phyloP scores from a whole-genome alignment of 768 basidiomycete species.

The Boletellus emodensis region DNA sequence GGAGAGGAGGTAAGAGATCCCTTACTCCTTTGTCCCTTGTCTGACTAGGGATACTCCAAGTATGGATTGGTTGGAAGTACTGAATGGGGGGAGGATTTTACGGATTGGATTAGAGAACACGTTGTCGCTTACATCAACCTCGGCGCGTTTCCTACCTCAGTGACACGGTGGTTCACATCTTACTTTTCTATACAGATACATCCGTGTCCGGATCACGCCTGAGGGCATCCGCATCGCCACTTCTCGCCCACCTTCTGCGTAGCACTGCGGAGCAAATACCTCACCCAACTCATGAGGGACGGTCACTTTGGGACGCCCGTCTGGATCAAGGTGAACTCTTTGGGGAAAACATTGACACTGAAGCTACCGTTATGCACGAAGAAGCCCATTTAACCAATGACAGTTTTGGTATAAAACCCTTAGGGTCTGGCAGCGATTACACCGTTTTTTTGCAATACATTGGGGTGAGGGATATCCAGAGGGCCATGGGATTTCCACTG shows the following conservation, averaged over 20 bases:
- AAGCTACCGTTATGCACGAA: slow-evolving; percentile 26
- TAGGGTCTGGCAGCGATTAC: slow-evolving; percentile 90
- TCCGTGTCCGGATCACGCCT: slow-evolving; percentile 53
- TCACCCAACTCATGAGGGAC: slow-evolving; percentile 62
- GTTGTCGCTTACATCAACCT: slow-evolving; percentile 89
- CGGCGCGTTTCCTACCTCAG: slow-evolving; percentile 31
- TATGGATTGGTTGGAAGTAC: slow-evolving; percentile 81
- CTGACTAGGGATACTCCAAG: slow-evolving; percentile 25
- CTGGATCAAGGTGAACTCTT: slow-evolving; percentile 46
- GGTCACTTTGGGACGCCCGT: slow-evolving; percentile 77
- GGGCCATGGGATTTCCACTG: background rate
- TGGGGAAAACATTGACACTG: slow-evolving; percentile 31
- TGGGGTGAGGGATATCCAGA: slow-evolving; percentile 42
- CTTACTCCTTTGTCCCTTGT: background rate
- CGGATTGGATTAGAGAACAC: slow-evolving; percentile 72
- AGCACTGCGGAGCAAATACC: slow-evolving; percentile 64
- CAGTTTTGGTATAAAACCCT: slow-evolving; percentile 44
- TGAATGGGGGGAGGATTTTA: slow-evolving; percentile 93
- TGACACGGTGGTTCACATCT: slow-evolving; percentile 35
- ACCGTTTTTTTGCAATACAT: slow-evolving; percentile 87
- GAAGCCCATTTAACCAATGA: slow-evolving; percentile 25
- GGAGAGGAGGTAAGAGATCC: slow-evolving; percentile 55
- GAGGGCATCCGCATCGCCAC: slow-evolving; percentile 64
- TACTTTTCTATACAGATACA: slow-evolving; percentile 38
- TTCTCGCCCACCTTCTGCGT: slow-evolving; percentile 72